Evolutionary conservation across 2,329 filamentous ascomycete species (phyloP), one percentile per base, ranked within the genome.

Genomic region (Cercospora zeina): DNA sequence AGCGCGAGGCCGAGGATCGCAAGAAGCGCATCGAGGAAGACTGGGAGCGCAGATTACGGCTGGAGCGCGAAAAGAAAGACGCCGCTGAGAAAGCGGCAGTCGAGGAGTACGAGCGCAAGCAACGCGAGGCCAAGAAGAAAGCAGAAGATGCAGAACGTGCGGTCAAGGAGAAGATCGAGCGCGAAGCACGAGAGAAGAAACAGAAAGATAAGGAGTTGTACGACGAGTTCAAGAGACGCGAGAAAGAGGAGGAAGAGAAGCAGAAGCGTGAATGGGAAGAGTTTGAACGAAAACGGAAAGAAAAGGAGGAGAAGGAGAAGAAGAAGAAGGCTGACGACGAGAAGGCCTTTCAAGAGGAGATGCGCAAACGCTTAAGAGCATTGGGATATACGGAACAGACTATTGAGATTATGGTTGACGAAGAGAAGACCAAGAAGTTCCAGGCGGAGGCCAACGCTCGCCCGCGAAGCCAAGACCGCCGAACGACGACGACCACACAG

Each of bases 281-380:
- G 27, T 74, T 79, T 30, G 81, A 97, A 27, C 88, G 91, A 62
- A 83, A 85, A 71, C 87, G 92, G 66, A 93, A 93, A 79, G 67
- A 69, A 89, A 93, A 74, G 42, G 62, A 66, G 34, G 74, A 75
- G 59, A 74, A 74, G 54, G 63, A 71, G 50, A 65, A 69, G 62
- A 59, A 66, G 36, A 66, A 68, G 71, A 65, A 64, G 47, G 55
- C 58, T 13, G 65, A 70, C 73, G 60, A 75, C 2, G 66, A 80
- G 56, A 75, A 75, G 59, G 73, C 76, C 59, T 68, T 81, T n/a
- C 78, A 81, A 54, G 73, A 75, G 14, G 71, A 74, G 36, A 80
- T 82, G 79, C 75, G 76, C 61, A 76, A 78, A 62, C 74, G 77
- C 4, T 73, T 82, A 3, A 70, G 74, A 27, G 74, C 78, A 58